Conservation (phyloP, 208 protist genomes). For the Trypanosoma grayi region DNA sequence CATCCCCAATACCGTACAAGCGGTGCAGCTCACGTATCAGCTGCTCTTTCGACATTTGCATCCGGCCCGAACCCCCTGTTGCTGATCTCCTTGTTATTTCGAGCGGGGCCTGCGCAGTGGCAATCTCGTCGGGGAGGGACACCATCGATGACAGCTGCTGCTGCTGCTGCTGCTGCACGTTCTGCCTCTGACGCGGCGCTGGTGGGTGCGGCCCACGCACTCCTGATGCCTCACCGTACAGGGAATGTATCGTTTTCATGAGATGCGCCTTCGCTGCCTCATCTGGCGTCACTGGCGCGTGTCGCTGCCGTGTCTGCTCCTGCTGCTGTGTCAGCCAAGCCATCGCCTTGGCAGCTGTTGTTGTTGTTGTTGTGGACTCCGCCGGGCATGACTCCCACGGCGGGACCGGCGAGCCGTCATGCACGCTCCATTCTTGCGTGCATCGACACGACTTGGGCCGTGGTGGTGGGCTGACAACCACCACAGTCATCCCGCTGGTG, state of each 20-base stretch:
- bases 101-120: no score
- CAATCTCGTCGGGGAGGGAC: no score
- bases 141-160: no score
- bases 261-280: constrained; percentile 3
- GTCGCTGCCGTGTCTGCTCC: no score
- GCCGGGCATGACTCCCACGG: no score
- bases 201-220: no score
- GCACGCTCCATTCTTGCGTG: not conserved
- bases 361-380: not conserved
- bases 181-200: not conserved
- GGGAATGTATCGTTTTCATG: not conserved
- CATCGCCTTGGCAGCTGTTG: not conserved
- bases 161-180: not conserved
- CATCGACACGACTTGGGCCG: not conserved
- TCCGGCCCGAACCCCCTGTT: not conserved
- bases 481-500: not conserved
- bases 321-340: not conserved
- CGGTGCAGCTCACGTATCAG: constrained; percentile 4
- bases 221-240: not conserved
- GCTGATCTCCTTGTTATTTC: not conserved
- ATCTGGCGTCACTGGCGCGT: not conserved
- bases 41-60: constrained; percentile 9
- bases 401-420: not conserved
- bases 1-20: constrained; percentile 7
- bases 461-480: not conserved